Evolutionary conservation across 192 early-diverging fungal species (phyloP), one percentile per base, ranked within the genome.

Genomic region (Phlyctochytrium bullatum): DNA sequence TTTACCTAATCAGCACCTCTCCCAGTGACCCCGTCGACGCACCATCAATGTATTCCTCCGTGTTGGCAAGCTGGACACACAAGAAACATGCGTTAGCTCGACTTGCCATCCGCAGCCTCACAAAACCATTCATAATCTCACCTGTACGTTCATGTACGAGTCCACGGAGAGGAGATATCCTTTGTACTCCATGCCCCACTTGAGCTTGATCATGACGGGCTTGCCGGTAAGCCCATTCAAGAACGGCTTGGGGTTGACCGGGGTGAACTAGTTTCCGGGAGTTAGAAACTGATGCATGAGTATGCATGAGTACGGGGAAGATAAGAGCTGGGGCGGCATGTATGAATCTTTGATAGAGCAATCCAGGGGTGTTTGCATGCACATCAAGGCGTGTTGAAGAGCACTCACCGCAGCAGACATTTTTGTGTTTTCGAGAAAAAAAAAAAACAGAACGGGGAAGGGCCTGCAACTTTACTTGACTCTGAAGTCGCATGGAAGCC

Each of bases 171-270:
- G 80, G 54, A 99, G 78, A 65, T 86, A 82, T 2, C 94, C 97
- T 72, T 95, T 93, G 88, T 99, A 99, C 71, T 98, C 97, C 77
- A 89, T 88, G 52, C 95, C 96, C 97, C 97, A 99, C 83, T 99
- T 99, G 73, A 99, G 79, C 80, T 91, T 92, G 65, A 93, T 89
- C 61, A 96, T 82, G 1, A 97, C 88, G 23, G 94, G 84, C 76
- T 95, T 93, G 36, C 96, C 95, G 51, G 92, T 93, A 40, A 97
- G 86, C 53, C 91, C 89, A 61, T 90, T 91, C 34, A 99, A 85
- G 76, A 96, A 98, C 10, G 97, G 97, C 77, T 90, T 94, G 62
- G 97, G 97, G 81, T 99, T 99, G 54, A 98, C 93, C 25, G 94
- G 94, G 51, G 86, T 84, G 79, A 94, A 93, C 86, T 91, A n/a